A percentile compares a stretch with the other conserved stretches of the same genome.
These are phyloP conservation scores for Dalbergia cultrata DNA, from an alignment of 306 rosid genomes.

Conservation along the genomic window DNA sequence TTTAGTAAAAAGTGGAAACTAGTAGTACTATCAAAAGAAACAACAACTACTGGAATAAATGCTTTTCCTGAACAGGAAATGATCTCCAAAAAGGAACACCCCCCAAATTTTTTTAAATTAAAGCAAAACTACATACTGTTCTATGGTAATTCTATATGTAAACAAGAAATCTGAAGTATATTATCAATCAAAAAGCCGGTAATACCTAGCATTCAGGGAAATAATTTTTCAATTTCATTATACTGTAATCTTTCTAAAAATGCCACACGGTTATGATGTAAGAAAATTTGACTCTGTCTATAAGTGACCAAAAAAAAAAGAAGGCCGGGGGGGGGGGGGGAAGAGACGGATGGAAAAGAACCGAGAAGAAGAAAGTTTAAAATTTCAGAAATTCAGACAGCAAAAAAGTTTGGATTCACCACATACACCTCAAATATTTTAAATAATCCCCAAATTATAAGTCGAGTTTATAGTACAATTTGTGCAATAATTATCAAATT, in stretches of 20 bases:
- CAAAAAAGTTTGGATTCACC: neutral
- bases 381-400: neutral
- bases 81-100: slow-evolving; percentile 24
- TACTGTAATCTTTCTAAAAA: slow-evolving; percentile 16
- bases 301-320: neutral
- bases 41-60: slow-evolving; percentile 25
- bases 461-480: too few relatives aligned
- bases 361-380: neutral
- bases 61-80: slow-evolving; percentile 26
- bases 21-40: slow-evolving; percentile 10
- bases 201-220: slow-evolving; percentile 6
- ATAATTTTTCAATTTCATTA: neutral
- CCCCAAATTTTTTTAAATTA: slow-evolving; percentile 22
- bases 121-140: slow-evolving; percentile 5
- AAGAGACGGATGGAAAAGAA: neutral
- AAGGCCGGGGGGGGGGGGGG: too few relatives aligned
- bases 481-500: too few relatives aligned
- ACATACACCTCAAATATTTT: too few relatives aligned
- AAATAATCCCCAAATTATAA: too few relatives aligned
- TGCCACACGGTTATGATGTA: slow-evolving; percentile 20
- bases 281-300: slow-evolving; percentile 5
- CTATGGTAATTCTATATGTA: slow-evolving; percentile 6
- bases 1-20: slow-evolving; percentile 14
- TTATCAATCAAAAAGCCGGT: neutral
- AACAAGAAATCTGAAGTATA: slow-evolving; percentile 12